Percentiles rank a stretch among this genome's conserved stretches.
Evolutionary conservation across 2,329 filamentous ascomycete genomes (phyloP).

Genomic region (Clonostachys chloroleuca): DNA sequence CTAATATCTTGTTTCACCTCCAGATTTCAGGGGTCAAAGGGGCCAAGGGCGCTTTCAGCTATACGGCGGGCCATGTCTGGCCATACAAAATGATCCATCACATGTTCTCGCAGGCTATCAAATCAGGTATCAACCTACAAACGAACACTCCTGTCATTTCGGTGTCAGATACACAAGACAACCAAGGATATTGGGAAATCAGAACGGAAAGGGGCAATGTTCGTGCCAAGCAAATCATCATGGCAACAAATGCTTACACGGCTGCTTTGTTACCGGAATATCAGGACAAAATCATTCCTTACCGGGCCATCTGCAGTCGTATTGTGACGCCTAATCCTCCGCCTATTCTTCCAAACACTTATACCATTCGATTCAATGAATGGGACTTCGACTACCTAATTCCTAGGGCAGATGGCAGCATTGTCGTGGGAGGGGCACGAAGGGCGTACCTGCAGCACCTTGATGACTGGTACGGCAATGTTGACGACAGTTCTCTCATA

Average conservation of each 20-base stretch:
- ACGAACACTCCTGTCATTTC: neutral
- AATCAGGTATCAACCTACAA: neutral
- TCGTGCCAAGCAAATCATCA: neutral
- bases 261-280: neutral
- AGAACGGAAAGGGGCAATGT: neutral
- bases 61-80: slow-evolving; percentile 9
- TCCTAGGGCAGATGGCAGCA: slow-evolving; percentile 34
- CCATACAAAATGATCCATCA: slow-evolving; percentile 8
- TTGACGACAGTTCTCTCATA: slow-evolving; percentile 39
- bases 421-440: slow-evolving; percentile 19
- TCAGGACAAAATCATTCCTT: neutral
- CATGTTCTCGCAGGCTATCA: slow-evolving; percentile 3
- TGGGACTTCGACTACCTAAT: slow-evolving; percentile 29
- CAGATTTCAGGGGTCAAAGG: slow-evolving; percentile 19
- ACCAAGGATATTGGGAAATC: neutral
- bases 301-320: neutral
- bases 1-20: too few species aligned
- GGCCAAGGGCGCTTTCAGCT: slow-evolving; percentile 8
- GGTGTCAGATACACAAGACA: neutral
- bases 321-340: slow-evolving; percentile 5
- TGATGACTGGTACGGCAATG: slow-evolving; percentile 38
- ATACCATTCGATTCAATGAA: slow-evolving; percentile 12
- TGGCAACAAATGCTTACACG: neutral
- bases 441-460: slow-evolving; percentile 20
- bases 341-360: slow-evolving; percentile 11